Conservation (phyloP, 139 green algal species). For the Tetraselmis chui region DNA sequence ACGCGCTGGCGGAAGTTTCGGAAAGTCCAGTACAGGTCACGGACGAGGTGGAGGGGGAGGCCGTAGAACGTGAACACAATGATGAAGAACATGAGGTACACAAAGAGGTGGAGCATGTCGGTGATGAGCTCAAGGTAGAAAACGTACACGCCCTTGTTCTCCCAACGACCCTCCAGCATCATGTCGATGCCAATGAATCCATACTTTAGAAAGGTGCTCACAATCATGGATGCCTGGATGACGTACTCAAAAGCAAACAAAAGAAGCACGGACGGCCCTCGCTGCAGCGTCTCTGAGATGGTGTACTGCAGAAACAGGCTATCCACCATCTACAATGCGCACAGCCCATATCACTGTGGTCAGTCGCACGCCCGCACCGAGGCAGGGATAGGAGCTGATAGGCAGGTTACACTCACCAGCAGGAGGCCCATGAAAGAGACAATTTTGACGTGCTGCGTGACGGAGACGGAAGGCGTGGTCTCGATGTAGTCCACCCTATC, state of each 20-base stretch:
- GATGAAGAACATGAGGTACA: conserved; percentile 94
- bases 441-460: conserved; percentile 69
- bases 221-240: conserved; percentile 67
- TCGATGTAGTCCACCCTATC: conserved; percentile 89
- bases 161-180: conserved; percentile 83
- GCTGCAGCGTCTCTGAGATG: conserved; percentile 52
- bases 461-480: conserved; percentile 75
- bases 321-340: conserved; percentile 64
- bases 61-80: conserved; percentile 95
- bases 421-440: conserved; percentile 71
- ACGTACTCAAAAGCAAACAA: conserved; percentile 98
- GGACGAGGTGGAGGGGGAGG: conserved; percentile 85
- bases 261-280: conserved; percentile 74
- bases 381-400: no score
- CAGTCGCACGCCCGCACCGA: neutral
- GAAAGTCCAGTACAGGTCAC: conserved; percentile 94
- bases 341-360: neutral
- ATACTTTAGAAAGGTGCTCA: conserved; percentile 81
- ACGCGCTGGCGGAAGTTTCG: conserved; percentile 87
- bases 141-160: conserved; percentile 77
- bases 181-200: conserved; percentile 63
- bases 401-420: conserved; percentile 55
- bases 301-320: conserved; percentile 73
- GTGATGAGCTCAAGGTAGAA: conserved; percentile 97
- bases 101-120: conserved; percentile 93